phyloP scores from a whole-genome alignment of 2,329 filamentous ascomycete genomes.

The Plectosphaerella cucumerina region DNA sequence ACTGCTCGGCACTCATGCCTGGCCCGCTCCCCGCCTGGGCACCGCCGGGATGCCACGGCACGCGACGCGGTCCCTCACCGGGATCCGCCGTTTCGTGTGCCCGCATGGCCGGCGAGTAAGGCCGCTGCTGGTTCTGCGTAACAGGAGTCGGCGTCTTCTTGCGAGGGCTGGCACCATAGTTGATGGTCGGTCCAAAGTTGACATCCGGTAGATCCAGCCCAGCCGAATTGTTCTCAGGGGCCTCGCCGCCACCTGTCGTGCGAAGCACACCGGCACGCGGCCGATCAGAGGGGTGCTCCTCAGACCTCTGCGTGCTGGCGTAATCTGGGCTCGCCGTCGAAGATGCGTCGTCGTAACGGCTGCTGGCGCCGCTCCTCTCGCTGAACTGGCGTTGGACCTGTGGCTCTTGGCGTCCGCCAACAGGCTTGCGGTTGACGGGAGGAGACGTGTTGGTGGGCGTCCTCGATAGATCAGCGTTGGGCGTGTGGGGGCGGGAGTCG shows the following conservation, averaged over 20 bases:
- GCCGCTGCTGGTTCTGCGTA: conserved; percentile 17
- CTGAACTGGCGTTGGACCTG: conserved; percentile 30
- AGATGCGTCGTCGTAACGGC: conserved; percentile 57
- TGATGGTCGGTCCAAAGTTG: conserved; percentile 82
- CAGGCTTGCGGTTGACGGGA: conserved; percentile 46
- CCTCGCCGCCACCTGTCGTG: conserved; percentile 60
- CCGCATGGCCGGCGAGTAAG: conserved; percentile 25
- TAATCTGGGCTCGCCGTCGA: conserved; percentile 71
- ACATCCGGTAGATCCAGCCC: conserved; percentile 60
- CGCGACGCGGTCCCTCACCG: conserved; percentile 55
- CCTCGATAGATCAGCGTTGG: conserved; percentile 1
- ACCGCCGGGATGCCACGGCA: conserved; percentile 77
- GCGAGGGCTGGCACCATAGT: conserved; percentile 44
- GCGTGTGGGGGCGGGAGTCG: conserved; percentile 1
- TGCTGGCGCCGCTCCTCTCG: conserved; percentile 35
- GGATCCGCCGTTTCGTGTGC: conserved; percentile 43
- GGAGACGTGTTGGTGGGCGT: conserved; percentile 28
- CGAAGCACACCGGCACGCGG: conserved; percentile 77
- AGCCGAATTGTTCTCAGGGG: conserved; percentile 13
- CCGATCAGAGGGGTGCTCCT: conserved; percentile 48
- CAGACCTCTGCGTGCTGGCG: conserved; percentile 60
- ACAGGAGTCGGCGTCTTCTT: conserved; percentile 24
- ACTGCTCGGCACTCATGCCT: conserved; percentile 73
- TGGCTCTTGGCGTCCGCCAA: conserved; percentile 33
- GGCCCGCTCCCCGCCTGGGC: conserved; percentile 43